These are phyloP conservation scores for Aspergillus sclerotioniger DNA, from an alignment of 495 filamentous ascomycete genomes.

Conservation along the genomic window DNA sequence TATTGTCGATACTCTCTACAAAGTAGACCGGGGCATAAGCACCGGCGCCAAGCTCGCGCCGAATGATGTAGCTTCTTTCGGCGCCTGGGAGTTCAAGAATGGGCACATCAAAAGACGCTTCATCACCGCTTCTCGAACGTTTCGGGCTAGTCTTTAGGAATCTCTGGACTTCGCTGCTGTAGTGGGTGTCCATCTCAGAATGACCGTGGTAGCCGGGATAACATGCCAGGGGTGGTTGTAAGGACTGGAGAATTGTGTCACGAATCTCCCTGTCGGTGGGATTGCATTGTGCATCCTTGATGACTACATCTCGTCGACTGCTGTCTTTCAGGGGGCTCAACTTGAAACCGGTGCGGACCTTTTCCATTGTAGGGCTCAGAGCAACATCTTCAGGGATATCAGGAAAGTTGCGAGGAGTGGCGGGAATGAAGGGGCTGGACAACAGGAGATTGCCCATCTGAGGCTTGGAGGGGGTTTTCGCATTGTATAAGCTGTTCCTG, in stretches of 20 bases:
- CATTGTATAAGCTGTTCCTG: constrained; percentile 55
- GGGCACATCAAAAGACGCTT: constrained; percentile 57
- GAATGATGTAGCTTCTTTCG: constrained; percentile 66
- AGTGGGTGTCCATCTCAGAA: constrained; percentile 53
- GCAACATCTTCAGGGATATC: constrained; percentile 39
- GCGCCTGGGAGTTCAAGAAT: constrained; percentile 64
- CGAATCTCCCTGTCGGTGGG: constrained; percentile 75
- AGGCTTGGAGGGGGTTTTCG: constrained; percentile 71
- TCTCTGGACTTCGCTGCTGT: constrained; percentile 71
- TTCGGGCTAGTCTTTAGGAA: constrained; percentile 69
- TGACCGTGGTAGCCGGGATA: constrained; percentile 80
- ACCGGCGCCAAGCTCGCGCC: constrained; percentile 85
- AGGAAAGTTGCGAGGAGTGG: constrained; percentile 29
- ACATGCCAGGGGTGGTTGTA: constrained; percentile 66
- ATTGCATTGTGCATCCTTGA: constrained; percentile 82
- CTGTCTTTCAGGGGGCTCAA: constrained; percentile 24
- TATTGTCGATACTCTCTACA: constrained; percentile 64
- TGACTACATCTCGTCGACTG: constrained; percentile 55
- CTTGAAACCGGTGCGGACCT: constrained; percentile 22
- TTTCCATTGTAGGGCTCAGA: constrained; percentile 52
- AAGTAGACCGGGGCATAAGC: constrained; percentile 95
- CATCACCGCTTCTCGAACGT: constrained; percentile 50
- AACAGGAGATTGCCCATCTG: constrained; percentile 36
- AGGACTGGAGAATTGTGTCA: constrained; percentile 65
- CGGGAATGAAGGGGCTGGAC: constrained; percentile 27